Percentiles rank a stretch among this genome's conserved stretches.
Conservation (phyloP, 768 basidiomycete genomes). For the Exsudoporus frostii region DNA sequence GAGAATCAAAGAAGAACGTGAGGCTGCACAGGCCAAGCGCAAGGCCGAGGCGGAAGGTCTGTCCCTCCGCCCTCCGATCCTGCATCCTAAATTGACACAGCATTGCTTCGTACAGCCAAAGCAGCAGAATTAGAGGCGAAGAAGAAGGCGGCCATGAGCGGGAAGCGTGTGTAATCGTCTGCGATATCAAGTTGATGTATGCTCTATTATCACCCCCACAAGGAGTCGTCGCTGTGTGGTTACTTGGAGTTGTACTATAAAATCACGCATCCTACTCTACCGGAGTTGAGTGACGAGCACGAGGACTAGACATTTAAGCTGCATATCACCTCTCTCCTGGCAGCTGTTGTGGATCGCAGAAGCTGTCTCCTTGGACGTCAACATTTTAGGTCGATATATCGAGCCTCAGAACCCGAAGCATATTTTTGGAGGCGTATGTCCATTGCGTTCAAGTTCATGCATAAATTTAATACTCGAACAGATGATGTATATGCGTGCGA, state of each 20-base stretch:
- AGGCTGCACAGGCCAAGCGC: constrained; percentile 81
- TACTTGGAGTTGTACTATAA: not conserved
- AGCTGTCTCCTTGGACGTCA: too few species aligned
- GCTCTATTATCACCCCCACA: not conserved
- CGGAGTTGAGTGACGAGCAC: not conserved
- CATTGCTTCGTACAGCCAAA: constrained; percentile 46
- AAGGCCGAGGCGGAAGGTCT: constrained; percentile 86
- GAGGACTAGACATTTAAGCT: not conserved
- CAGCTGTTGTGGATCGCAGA: not conserved
- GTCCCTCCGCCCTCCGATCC: constrained; percentile 10
- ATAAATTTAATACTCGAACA: constrained; percentile 19
- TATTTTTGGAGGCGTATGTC: constrained; percentile 69
- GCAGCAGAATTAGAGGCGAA: constrained; percentile 61
- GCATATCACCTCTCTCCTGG: not conserved
- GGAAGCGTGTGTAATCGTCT: constrained; percentile 39
- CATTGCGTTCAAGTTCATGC: not conserved
- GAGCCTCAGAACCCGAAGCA: constrained; percentile 70
- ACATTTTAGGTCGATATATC: constrained; percentile 62
- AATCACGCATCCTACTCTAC: not conserved
- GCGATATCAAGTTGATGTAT: not conserved
- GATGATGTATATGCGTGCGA: constrained; percentile 74
- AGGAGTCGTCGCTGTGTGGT: not conserved
- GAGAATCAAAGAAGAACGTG: constrained; percentile 84
- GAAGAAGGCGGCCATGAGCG: constrained; percentile 39
- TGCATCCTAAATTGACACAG: not conserved